Conservation (phyloP, 495 filamentous ascomycete genomes). For the Aspergillus ostianus region DNA sequence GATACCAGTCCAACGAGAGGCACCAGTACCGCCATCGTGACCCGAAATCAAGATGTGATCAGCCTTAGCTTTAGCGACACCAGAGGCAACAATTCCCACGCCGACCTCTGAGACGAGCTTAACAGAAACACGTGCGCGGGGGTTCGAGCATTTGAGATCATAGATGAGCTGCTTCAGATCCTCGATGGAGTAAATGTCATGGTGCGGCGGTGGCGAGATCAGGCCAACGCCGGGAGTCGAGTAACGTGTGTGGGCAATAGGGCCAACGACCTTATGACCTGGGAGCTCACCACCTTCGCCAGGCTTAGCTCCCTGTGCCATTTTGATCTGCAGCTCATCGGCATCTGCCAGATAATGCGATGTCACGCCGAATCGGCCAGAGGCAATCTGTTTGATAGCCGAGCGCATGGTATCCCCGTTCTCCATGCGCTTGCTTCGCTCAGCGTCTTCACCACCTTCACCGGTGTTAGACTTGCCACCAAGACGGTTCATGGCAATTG, state of each 20-base stretch:
- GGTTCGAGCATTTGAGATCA: slow-evolving; percentile 97
- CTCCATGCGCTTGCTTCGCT: slow-evolving; percentile 80
- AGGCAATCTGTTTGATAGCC: slow-evolving; percentile 98
- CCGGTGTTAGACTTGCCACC: slow-evolving; percentile 99
- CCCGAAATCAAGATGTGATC: slow-evolving; percentile 98
- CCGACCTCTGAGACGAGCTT: slow-evolving; percentile 98
- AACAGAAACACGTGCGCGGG: slow-evolving; percentile 91
- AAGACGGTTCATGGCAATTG: slow-evolving; percentile 96
- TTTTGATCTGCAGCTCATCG: slow-evolving; percentile 99
- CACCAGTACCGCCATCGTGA: slow-evolving; percentile 97
- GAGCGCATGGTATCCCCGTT: slow-evolving; percentile 99
- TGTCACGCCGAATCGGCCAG: slow-evolving; percentile 96
- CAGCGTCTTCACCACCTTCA: slow-evolving; percentile 96
- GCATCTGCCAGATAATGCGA: slow-evolving; percentile 98
- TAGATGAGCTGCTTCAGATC: slow-evolving; percentile 99
- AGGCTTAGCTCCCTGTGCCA: slow-evolving; percentile 99
- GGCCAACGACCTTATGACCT: slow-evolving; percentile 95
- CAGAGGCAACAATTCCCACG: slow-evolving; percentile 96
- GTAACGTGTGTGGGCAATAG: slow-evolving; percentile 93
- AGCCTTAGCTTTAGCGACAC: slow-evolving; percentile 97
- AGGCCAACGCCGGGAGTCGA: slow-evolving; percentile 98
- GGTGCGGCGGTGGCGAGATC: slow-evolving; percentile 97
- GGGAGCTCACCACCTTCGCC: slow-evolving; percentile 98
- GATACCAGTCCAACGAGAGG: slow-evolving; percentile 98
- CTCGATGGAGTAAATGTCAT: slow-evolving; percentile 99